Evolutionary conservation across 352 stramenopile species (phyloP).

Genomic region (Stramenopiles sp.): DNA sequence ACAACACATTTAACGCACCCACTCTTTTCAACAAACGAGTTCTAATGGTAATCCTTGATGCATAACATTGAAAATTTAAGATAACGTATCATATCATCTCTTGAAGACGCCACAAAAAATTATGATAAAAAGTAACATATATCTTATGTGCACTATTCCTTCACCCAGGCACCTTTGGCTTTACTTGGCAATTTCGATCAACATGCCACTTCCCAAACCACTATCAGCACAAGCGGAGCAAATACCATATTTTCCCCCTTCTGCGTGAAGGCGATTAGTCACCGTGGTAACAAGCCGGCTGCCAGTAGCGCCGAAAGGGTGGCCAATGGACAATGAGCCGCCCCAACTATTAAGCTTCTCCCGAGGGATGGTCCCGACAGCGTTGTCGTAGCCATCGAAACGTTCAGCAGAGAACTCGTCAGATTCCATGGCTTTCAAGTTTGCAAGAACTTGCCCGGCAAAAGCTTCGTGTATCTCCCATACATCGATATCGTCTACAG

Average conservation of each 20-base stretch:
- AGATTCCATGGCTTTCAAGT: slow-evolving; percentile 80
- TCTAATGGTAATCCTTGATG: too few species aligned
- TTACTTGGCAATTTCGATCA: slow-evolving; percentile 68
- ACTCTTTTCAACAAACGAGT: too few species aligned
- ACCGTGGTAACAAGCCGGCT: slow-evolving; percentile 84
- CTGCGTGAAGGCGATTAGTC: slow-evolving; percentile 82
- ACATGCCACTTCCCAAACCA: slow-evolving; percentile 76
- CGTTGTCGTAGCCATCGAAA: slow-evolving; percentile 49
- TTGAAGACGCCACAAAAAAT: too few species aligned
- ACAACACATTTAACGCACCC: too few species aligned
- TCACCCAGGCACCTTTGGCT: too few species aligned
- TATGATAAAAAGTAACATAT: too few species aligned
- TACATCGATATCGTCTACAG: slow-evolving; percentile 81
- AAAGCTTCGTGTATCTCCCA: slow-evolving; percentile 99
- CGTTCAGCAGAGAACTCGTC: slow-evolving; percentile 82
- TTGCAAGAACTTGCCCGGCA: slow-evolving; percentile 88
- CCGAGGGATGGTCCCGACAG: slow-evolving; percentile 67
- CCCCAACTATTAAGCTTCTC: slow-evolving; percentile 94
- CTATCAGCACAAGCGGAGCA: slow-evolving; percentile 91
- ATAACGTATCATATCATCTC: too few species aligned
- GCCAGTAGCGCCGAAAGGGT: slow-evolving; percentile 93
- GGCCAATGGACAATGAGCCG: slow-evolving; percentile 79
- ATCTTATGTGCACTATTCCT: too few species aligned
- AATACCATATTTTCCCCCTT: slow-evolving; percentile 82
- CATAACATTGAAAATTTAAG: too few species aligned